These are phyloP conservation scores for Theileria equi DNA, from an alignment of 169 alveolate genomes.

Conservation along the genomic window DNA sequence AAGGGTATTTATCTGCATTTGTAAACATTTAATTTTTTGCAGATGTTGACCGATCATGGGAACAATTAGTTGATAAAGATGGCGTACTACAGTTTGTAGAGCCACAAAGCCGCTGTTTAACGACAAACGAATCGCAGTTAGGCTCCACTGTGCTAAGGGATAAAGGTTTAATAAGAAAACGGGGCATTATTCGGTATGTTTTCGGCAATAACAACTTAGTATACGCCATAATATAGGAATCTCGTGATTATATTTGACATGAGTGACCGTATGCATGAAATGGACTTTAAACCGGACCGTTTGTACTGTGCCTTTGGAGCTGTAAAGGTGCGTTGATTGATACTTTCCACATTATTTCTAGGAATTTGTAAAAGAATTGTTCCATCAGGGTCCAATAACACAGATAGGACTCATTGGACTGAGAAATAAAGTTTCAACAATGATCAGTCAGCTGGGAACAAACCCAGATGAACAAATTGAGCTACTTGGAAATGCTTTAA, in stretches of 20 bases:
- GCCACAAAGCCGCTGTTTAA: slow-evolving; percentile 44
- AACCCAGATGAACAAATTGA: slow-evolving; percentile 62
- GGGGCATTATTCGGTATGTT: slow-evolving; percentile 71
- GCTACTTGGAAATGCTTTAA: slow-evolving; percentile 39
- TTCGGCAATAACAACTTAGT: not conserved
- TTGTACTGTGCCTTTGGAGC: slow-evolving; percentile 69
- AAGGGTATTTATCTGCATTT: slow-evolving; percentile 55
- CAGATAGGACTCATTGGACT: slow-evolving; percentile 69
- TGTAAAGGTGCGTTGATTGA: slow-evolving; percentile 52
- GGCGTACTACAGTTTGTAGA: slow-evolving; percentile 69
- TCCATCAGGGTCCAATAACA: slow-evolving; percentile 72
- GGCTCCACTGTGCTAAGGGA: not conserved
- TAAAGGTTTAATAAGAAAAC: slow-evolving; percentile 40
- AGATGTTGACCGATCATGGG: slow-evolving; percentile 78
- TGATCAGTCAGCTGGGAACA: slow-evolving; percentile 69
- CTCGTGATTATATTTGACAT: slow-evolving; percentile 69
- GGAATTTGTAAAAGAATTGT: slow-evolving; percentile 63
- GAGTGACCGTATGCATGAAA: slow-evolving; percentile 73
- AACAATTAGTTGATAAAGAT: slow-evolving; percentile 73
- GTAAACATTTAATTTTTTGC: not conserved
- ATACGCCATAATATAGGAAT: slow-evolving; percentile 37
- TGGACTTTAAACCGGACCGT: slow-evolving; percentile 76
- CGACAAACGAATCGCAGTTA: slow-evolving; percentile 16
- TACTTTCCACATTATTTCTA: not conserved
- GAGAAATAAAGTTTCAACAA: slow-evolving; percentile 65